These are phyloP conservation scores for Neonectria hederae DNA, from an alignment of 2,329 filamentous ascomycete species.

Conservation along the genomic window DNA sequence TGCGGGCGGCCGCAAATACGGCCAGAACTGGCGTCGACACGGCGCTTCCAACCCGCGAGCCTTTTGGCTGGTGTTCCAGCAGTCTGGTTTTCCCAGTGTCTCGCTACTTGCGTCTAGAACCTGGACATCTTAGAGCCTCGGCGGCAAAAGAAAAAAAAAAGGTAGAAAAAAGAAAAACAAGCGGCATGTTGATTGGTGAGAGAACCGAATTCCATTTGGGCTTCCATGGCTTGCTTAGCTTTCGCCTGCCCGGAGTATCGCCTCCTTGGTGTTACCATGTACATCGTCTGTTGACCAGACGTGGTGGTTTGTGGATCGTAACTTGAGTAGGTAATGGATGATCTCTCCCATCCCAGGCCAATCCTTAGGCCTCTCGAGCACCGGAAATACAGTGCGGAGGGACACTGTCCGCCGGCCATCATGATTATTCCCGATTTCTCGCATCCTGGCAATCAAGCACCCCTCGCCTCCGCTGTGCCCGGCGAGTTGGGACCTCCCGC, in stretches of 20 bases:
- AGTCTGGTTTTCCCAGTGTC: background rate
- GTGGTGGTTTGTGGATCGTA: constrained; percentile 1
- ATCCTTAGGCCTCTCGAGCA: background rate
- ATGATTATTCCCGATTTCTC: constrained; percentile 3
- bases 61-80: constrained; percentile 14
- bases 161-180: background rate
- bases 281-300: background rate
- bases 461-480: constrained; percentile 21
- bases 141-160: background rate
- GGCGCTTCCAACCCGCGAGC: constrained; percentile 10
- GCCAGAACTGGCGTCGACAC: constrained; percentile 7
- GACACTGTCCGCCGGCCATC: constrained; percentile 3
- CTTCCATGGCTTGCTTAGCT: constrained; percentile 6
- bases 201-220: background rate
- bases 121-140: constrained; percentile 5
- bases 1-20: constrained; percentile 4
- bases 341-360: background rate
- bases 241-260: constrained; percentile 10
- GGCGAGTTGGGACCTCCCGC: constrained; percentile 25
- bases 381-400: constrained; percentile 4
- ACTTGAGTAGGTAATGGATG: background rate
- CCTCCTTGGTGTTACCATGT: background rate
- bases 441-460: constrained; percentile 20
- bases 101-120: background rate
- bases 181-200: background rate